Base-by-base conservation (phyloP, 2,329 filamentous ascomycete species). In the Fusarium mexicanum region DNA sequence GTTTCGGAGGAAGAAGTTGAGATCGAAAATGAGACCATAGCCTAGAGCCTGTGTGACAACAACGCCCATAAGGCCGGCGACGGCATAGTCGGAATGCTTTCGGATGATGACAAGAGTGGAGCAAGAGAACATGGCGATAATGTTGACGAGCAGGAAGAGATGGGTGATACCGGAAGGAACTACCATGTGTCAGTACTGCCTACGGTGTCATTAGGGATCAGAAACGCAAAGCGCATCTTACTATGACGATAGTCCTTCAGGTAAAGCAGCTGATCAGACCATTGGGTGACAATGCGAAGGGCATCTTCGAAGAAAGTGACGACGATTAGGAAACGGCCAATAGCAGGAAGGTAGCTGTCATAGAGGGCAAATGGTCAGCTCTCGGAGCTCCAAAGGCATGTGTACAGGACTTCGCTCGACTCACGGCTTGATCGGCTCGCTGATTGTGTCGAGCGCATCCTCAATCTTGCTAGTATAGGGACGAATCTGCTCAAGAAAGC, bases 1-100 rank as follows among this genome's bases (percentile, higher is more conserved):
- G 83, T 99, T 99, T 85, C 96, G 95, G 75, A 99, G 93, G 91
- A 99, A 99, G 89, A 99, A 99, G 91, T 98, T 99, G 81, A 98
- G 90, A 84, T 99, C 96, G 84, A 99, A 98, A 84, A 99, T 98
- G 72, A 99, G 90, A 68, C 96, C 96, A 83, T 99, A 99, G 78
- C 96, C 96, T 64, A 99, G 90, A 26, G 96, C 96, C 85, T 99
- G 96, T 40, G 95, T 92, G 72, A 99, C 84, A 60, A 99, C 96
- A 61, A 99, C 96, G 61, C 87, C 93, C 83, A 98, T 93, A 73
- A 99, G 93, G 72, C 96, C 96, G 71, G 87, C 91, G 68, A 98
- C 96, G 68, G 96, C 96, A 84, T 95, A 96, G 84, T 97, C 96
- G 76, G 94, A 96, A 87, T 97, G 91, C 84, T 94, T 97, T 84